phyloP scores from a whole-genome alignment of 495 filamentous ascomycete species.

The Neurospora sp. region DNA sequence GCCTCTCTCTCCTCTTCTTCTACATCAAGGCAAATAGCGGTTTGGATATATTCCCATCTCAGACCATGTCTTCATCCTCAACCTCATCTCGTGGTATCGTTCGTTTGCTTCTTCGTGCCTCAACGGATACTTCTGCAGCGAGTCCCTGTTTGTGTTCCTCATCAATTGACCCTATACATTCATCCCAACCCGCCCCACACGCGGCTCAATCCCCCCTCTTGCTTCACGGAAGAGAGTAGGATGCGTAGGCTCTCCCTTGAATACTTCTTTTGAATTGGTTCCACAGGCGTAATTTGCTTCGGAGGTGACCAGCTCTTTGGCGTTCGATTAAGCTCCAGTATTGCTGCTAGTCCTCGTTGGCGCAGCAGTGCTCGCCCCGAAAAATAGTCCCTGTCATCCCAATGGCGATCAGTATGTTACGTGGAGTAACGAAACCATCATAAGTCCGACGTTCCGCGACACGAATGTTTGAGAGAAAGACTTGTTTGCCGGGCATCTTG shows the following conservation, averaged over 20 bases:
- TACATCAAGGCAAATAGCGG: neutral
- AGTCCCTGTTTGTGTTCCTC: neutral
- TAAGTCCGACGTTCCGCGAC: neutral
- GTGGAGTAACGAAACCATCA: neutral
- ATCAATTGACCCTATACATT: neutral
- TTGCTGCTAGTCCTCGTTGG: neutral
- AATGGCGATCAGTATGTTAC: neutral
- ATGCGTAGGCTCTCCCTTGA: neutral
- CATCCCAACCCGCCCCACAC: neutral
- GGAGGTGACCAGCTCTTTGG: neutral
- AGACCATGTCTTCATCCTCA: neutral
- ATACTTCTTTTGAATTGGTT: neutral
- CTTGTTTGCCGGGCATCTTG: neutral
- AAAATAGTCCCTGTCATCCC: neutral
- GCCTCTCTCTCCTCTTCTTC: neutral
- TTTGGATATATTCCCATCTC: neutral
- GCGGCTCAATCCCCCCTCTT: neutral
- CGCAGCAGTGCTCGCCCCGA: neutral
- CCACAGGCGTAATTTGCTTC: neutral
- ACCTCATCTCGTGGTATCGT: neutral
- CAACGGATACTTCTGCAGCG: neutral
- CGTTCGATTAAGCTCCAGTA: neutral
- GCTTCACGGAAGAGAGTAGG: neutral
- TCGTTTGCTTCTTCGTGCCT: neutral
- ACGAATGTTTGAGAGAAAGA: neutral